Evolutionary conservation across 208 protist species (phyloP), one percentile per base, ranked within the genome.

Genomic region (Leishmania mexicana): DNA sequence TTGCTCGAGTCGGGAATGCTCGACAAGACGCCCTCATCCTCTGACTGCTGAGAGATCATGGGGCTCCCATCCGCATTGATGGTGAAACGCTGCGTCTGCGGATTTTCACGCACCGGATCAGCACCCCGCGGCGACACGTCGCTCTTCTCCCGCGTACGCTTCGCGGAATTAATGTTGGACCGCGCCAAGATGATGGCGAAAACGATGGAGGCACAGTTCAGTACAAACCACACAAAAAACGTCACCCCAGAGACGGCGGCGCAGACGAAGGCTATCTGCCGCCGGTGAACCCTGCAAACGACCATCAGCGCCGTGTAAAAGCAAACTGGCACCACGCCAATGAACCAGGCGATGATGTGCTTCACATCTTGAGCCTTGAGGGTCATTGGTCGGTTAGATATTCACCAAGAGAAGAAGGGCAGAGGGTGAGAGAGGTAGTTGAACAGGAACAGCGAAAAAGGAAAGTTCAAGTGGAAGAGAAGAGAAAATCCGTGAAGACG

Each of bases 301-400:
- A 91, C 71, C 1, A 75, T 76, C 62, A 94, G 62, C 40, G 84
- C 80, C 24, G 89, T n/a, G 77, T 88, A 89, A 76, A 91, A 94
- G 2, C 40, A 60, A n/a, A 81, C 72, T 0, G 89, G 81, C 7
- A 89, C 28, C 13, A 85, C 49, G 10, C 81, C 79, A 76, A 75
- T 58, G 53, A 85, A 78, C 76, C 80, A 88, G 51, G 79, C 42
- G 62, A 88, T 15, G 45, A 70, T n/a, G n/a, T 73, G 88, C 72
- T 42, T 71, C 13, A 78, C 42, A 71, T 53, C 45, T 24, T 31
- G 24, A 31, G n/a, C 13, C 28, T 24, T 21, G 13, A 38, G 38
- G 21, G 62, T 1, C 81, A 80, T 80, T 80, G 17, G 15, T 65
- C 35, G 13, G 15, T 45, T 24, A 60, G 10, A n/a, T 60, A 7